Base-by-base conservation (phyloP, 1,139 yeast genomes). In the Diutina neorugosa region DNA sequence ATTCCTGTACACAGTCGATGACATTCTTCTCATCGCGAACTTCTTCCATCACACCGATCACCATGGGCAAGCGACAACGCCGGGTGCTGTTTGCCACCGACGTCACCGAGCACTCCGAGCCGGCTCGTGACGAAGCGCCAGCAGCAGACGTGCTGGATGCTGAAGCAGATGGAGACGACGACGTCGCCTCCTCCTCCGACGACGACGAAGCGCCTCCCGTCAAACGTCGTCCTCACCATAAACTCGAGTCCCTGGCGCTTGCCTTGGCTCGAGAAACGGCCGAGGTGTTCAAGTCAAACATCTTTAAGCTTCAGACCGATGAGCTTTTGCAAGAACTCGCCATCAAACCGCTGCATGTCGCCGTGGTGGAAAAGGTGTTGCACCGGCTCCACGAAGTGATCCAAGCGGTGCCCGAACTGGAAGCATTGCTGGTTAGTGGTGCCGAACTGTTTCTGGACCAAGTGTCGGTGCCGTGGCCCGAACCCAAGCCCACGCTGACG, bases 281-380 rank as follows among this genome's bases (percentile, higher is more conserved):
- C 0, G 97, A 90, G 64, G 71, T 91, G 52, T 93, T 91, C 79
- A 89, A 90, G 63, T 89, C 96, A 14, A 91, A 91, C 67, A 89
- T 93, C 55, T 91, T 93, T 80, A 93, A 93, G 67, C 71, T 93
- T 55, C 96, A 93, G 69, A 90, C 91, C 54, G 98, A 91, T 66
- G 98, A 91, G 64, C 73, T 93, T 47, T 71, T 93, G 62, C 80
- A 81, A 59, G 97, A 90, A 65, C 78, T 91, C 50, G 80, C 80
- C 59, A 68, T 90, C 50, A 86, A 86, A 61, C 94, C 87, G 21
- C 69, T 78, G 25, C 83, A 84, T 62, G 78, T 85, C 47, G 68
- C 79, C 53, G 73, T 76, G 54, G 80, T 90, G 53, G 96, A 90
- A 63, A 86, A 84, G 59, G 85, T 84, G 51, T 73, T 93, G 52